Percentiles rank a stretch among this genome's conserved stretches.
Evolutionary conservation across 2,329 filamentous ascomycete species (phyloP).

Genomic region (Didymosphaeria variabile): DNA sequence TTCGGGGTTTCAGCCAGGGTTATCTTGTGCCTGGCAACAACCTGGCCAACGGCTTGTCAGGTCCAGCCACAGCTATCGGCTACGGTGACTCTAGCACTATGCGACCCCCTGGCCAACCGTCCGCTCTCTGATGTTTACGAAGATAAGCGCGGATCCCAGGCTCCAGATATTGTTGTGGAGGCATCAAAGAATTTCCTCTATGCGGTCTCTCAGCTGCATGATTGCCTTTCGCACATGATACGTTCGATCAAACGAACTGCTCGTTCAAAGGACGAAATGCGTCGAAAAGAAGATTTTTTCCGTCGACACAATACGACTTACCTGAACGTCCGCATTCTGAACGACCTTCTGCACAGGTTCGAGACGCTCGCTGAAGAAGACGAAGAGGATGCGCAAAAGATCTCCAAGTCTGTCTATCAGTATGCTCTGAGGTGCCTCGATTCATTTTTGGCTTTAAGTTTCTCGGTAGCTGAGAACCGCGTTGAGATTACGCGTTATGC

Average conservation of each 20-base stretch:
- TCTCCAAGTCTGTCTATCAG: conserved; percentile 46
- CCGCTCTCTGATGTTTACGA: conserved; percentile 67
- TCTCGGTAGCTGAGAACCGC: conserved; percentile 49
- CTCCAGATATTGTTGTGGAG: conserved; percentile 62
- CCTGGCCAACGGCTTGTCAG: conserved; percentile 38
- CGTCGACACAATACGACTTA: conserved; percentile 66
- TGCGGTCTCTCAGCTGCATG: conserved; percentile 61
- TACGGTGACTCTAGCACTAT: conserved; percentile 48
- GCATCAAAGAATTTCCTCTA: conserved; percentile 65
- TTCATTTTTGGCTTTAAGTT: conserved; percentile 46
- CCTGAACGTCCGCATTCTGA: conserved; percentile 64
- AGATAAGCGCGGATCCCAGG: conserved; percentile 59
- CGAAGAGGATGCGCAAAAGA: conserved; percentile 54
- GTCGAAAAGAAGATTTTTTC: conserved; percentile 56
- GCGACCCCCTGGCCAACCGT: conserved; percentile 52
- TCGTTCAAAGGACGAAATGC: conserved; percentile 55
- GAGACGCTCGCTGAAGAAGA: conserved; percentile 61
- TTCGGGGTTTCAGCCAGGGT: conserved; percentile 66
- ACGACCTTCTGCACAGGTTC: conserved; percentile 61
- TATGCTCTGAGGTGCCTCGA: conserved; percentile 47
- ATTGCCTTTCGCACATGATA: conserved; percentile 47
- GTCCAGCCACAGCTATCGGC: conserved; percentile 43
- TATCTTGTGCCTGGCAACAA: conserved; percentile 53
- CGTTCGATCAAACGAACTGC: conserved; percentile 47
- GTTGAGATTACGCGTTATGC: conserved; percentile 62